Percentiles rank a stretch among this genome's conserved stretches.
These are phyloP conservation scores for Pseudopediastrum boryanum DNA, from an alignment of 139 green algal species.

Conservation along the genomic window DNA sequence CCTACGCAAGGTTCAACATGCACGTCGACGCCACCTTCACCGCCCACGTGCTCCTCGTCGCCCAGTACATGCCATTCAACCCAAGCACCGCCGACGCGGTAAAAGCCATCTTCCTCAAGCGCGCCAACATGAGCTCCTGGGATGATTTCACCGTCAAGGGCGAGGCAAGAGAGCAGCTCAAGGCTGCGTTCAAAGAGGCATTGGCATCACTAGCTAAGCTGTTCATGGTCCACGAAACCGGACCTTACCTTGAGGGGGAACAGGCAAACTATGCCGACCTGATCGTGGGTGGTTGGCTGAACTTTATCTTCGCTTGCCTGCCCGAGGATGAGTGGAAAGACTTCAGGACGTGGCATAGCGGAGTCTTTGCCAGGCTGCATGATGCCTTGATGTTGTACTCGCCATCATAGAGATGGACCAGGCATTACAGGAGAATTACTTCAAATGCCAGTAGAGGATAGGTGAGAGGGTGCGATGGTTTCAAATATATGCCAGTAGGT, in stretches of 20 bases:
- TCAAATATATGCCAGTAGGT: no score
- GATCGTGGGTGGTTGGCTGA: conserved; percentile 35
- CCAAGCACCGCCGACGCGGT: background rate
- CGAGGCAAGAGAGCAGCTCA: background rate
- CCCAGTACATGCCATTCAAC: conserved; percentile 20
- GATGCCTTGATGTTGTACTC: no score
- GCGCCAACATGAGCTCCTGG: conserved; percentile 11
- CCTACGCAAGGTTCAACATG: conserved; percentile 31
- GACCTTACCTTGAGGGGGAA: conserved; percentile 21
- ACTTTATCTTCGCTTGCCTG: conserved; percentile 3
- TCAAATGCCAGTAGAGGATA: conserved; percentile 6
- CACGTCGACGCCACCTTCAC: conserved; percentile 27
- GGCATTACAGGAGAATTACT: conserved; percentile 14
- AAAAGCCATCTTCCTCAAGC: background rate
- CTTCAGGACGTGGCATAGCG: conserved; percentile 20
- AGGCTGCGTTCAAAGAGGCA: background rate
- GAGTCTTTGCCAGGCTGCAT: conserved; percentile 23
- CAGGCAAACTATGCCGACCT: conserved; percentile 24
- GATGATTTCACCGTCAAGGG: background rate
- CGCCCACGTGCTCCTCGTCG: background rate
- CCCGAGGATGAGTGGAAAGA: conserved; percentile 17
- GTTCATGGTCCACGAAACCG: background rate
- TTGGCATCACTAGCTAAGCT: conserved; percentile 2
- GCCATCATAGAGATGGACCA: no score
- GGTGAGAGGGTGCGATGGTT: no score